Evolutionary conservation across 1,284 basidiomycete genomes (phyloP).

Genomic region (Fistulina hepatica): DNA sequence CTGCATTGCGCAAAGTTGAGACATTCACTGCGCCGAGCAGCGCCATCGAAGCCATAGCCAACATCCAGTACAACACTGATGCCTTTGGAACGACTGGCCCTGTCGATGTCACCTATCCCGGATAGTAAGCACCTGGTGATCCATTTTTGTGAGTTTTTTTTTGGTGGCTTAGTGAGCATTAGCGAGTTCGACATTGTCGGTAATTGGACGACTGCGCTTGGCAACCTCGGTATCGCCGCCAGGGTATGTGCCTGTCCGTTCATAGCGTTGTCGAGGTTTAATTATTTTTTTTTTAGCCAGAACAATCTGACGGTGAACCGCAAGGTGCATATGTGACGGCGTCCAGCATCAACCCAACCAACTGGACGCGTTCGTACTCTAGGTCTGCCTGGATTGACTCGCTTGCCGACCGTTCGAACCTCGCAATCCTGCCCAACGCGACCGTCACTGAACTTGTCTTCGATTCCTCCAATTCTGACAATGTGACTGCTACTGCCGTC

Average conservation of each 20-base stretch:
- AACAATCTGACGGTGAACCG: slow-evolving; percentile 33
- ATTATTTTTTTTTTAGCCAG: slow-evolving; percentile 27
- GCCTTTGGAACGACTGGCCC: slow-evolving; percentile 13
- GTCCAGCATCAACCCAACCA: slow-evolving; percentile 51
- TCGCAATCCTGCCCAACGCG: slow-evolving; percentile 46
- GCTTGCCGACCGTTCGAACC: slow-evolving; percentile 45
- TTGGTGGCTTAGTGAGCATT: not conserved
- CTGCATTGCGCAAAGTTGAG: slow-evolving; percentile 36
- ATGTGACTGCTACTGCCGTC: slow-evolving; percentile 44
- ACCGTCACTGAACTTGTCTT: slow-evolving; percentile 55
- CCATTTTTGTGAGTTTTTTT: slow-evolving; percentile 36
- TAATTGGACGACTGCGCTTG: slow-evolving; percentile 38
- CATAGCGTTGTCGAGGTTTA: not conserved
- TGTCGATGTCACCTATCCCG: slow-evolving; percentile 19
- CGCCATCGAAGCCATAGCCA: slow-evolving; percentile 25
- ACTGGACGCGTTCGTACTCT: slow-evolving; percentile 60
- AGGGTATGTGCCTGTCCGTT: not conserved
- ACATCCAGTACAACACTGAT: slow-evolving; percentile 25
- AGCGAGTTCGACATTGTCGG: slow-evolving; percentile 11
- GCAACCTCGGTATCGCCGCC: slow-evolving; percentile 34
- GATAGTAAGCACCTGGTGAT: slow-evolving; percentile 27
- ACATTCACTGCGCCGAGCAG: slow-evolving; percentile 26
- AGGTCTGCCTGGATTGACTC: slow-evolving; percentile 62
- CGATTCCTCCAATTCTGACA: slow-evolving; percentile 29
- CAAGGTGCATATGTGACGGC: slow-evolving; percentile 49